A percentile compares a stretch with the other conserved stretches of the same genome.
These are phyloP conservation scores for Scheffersomyces quercinus DNA, from an alignment of 1,139 yeast species.

Conservation along the genomic window DNA sequence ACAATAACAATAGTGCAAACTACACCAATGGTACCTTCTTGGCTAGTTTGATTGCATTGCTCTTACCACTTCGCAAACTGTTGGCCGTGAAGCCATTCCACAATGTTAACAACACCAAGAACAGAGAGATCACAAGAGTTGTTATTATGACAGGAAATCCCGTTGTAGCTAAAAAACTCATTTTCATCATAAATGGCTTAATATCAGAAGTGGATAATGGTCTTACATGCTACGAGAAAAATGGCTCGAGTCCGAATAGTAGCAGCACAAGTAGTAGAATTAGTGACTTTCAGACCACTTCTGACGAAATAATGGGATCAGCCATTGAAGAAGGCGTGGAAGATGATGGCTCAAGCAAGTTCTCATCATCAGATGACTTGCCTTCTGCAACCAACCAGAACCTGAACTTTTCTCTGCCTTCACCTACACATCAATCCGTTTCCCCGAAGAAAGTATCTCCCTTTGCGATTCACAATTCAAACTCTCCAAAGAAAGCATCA, in stretches of 20 bases:
- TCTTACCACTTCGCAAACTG: slow-evolving; percentile 39
- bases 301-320: no score
- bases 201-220: slow-evolving; percentile 23
- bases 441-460: not conserved
- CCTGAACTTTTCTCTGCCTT: not conserved
- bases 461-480: not conserved
- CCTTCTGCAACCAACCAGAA: no score
- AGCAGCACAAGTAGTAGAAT: no score
- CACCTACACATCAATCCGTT: not conserved
- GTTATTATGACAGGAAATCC: slow-evolving; percentile 63
- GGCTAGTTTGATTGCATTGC: slow-evolving; percentile 46
- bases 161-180: slow-evolving; percentile 58
- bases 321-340: not conserved
- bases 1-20: not conserved
- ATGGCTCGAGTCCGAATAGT: not conserved
- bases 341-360: not conserved
- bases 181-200: slow-evolving; percentile 55
- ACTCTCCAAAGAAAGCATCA: not conserved
- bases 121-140: slow-evolving; percentile 43
- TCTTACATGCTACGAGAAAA: not conserved
- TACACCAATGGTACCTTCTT: slow-evolving; percentile 32
- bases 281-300: not conserved
- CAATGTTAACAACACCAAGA: slow-evolving; percentile 12
- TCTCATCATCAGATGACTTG: not conserved
- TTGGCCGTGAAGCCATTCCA: slow-evolving; percentile 35